Conservation (phyloP, 192 early-diverging fungal genomes). For the Entomortierella chlamydospora region DNA sequence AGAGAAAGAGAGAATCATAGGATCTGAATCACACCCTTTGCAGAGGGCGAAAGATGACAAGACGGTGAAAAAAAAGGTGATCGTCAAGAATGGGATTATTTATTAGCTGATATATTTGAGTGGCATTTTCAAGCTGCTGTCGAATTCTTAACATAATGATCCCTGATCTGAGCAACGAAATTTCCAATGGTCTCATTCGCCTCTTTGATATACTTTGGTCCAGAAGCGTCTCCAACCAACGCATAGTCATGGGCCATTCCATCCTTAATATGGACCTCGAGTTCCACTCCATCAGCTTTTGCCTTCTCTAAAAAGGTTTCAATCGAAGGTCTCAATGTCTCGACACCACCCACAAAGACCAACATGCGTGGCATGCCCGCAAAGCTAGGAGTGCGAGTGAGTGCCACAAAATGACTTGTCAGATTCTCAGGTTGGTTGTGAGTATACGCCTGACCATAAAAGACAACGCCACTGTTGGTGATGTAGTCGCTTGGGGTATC, state of each 20-base stretch:
- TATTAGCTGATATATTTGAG: too few species aligned
- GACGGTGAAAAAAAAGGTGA: too few species aligned
- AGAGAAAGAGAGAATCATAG: too few species aligned
- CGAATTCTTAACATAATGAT: not conserved
- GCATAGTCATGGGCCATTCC: slow-evolving; percentile 33
- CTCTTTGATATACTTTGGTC: slow-evolving; percentile 11
- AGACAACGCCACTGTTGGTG: slow-evolving; percentile 3
- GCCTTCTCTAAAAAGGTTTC: slow-evolving; percentile 40
- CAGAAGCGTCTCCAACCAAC: slow-evolving; percentile 34
- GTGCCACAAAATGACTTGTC: slow-evolving; percentile 25
- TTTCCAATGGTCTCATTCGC: slow-evolving; percentile 18
- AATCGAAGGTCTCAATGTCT: slow-evolving; percentile 42
- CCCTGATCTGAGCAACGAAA: slow-evolving; percentile 25
- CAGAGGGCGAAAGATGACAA: too few species aligned
- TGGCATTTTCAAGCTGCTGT: too few species aligned
- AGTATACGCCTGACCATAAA: slow-evolving; percentile 32
- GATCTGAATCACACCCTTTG: too few species aligned
- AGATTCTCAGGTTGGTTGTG: slow-evolving; percentile 20
- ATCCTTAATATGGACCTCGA: slow-evolving; percentile 17
- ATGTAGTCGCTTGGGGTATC: slow-evolving; percentile 32
- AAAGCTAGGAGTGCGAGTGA: slow-evolving; percentile 16
- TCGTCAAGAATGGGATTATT: too few species aligned
- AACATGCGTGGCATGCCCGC: slow-evolving; percentile 25
- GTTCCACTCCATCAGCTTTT: slow-evolving; percentile 26
- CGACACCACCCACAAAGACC: slow-evolving; percentile 40